Evolutionary conservation across 78 protist genomes (phyloP).

Genomic region (slime mould (Dictyostelium discoideum)): DNA sequence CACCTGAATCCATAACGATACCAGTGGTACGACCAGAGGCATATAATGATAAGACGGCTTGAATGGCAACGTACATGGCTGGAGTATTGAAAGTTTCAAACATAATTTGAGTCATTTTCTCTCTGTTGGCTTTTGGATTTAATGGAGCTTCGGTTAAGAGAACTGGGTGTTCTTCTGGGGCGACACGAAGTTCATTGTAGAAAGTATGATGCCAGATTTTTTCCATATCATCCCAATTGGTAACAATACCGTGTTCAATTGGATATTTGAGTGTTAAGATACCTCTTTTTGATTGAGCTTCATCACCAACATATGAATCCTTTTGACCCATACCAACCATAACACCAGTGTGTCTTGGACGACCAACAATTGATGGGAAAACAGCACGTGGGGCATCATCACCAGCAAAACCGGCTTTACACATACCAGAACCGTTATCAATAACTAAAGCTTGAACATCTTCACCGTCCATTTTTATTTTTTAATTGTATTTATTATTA

Average conservation of each 20-base stretch:
- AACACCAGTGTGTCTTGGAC: constrained; percentile 91
- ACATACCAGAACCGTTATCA: constrained; percentile 96
- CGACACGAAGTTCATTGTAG: constrained; percentile 94
- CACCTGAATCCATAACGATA: constrained; percentile 88
- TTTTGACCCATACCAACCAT: constrained; percentile 92
- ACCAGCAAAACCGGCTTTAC: constrained; percentile 97
- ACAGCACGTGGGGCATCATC: constrained; percentile 95
- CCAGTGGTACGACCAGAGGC: constrained; percentile 95
- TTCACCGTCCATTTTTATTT: constrained; percentile 12
- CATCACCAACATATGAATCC: constrained; percentile 79
- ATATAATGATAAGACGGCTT: constrained; percentile 86
- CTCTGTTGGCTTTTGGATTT: constrained; percentile 84
- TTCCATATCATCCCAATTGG: constrained; percentile 99
- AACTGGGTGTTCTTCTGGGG: constrained; percentile 89
- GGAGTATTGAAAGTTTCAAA: constrained; percentile 87
- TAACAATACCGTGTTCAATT: constrained; percentile 93
- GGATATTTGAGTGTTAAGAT: constrained; percentile 92
- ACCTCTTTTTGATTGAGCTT: constrained; percentile 78
- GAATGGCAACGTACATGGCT: constrained; percentile 81
- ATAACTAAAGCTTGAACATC: constrained; percentile 16
- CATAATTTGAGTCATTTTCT: constrained; percentile 94
- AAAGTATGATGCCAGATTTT: constrained; percentile 93
- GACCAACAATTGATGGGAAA: constrained; percentile 93
- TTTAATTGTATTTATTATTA: neutral
- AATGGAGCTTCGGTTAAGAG: constrained; percentile 95